Evolutionary conservation across 768 basidiomycete genomes (phyloP).

Genomic region (Collybiopsis confluens): DNA sequence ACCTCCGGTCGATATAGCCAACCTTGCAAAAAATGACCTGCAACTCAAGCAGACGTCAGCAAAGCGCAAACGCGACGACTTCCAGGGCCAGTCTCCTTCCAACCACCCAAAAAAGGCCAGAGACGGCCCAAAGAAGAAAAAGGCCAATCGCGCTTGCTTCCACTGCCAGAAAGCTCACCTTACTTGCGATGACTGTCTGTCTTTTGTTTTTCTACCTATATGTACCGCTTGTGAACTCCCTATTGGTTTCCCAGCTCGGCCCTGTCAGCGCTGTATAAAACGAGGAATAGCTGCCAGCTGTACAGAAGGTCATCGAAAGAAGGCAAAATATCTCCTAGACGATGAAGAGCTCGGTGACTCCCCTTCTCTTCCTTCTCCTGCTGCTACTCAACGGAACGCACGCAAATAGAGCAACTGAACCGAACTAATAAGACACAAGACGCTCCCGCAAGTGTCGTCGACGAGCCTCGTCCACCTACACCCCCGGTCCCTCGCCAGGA

Average conservation of each 20-base stretch:
- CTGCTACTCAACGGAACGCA: constrained; percentile 20
- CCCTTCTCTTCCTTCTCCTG: constrained; percentile 11
- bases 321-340: constrained; percentile 95
- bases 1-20: neutral
- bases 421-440: constrained; percentile 24
- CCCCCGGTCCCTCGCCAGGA: constrained; percentile 27
- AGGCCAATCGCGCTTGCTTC: constrained; percentile 89
- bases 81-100: constrained; percentile 49
- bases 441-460: neutral
- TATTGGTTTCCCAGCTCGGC: constrained; percentile 62
- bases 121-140: constrained; percentile 89
- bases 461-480: constrained; percentile 16
- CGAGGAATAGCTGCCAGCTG: constrained; percentile 87
- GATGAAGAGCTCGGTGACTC: constrained; percentile 84
- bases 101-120: constrained; percentile 49
- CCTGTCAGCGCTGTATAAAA: constrained; percentile 94
- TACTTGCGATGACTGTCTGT: constrained; percentile 95
- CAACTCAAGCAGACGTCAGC: constrained; percentile 37
- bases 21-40: constrained; percentile 14
- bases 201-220: constrained; percentile 8
- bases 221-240: neutral
- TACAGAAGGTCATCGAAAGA: constrained; percentile 93
- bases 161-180: constrained; percentile 97
- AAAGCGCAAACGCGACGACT: constrained; percentile 63
- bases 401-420: constrained; percentile 42